These are phyloP conservation scores for Elongisporangium anandrum DNA, from an alignment of 352 stramenopile genomes.

Conservation along the genomic window DNA sequence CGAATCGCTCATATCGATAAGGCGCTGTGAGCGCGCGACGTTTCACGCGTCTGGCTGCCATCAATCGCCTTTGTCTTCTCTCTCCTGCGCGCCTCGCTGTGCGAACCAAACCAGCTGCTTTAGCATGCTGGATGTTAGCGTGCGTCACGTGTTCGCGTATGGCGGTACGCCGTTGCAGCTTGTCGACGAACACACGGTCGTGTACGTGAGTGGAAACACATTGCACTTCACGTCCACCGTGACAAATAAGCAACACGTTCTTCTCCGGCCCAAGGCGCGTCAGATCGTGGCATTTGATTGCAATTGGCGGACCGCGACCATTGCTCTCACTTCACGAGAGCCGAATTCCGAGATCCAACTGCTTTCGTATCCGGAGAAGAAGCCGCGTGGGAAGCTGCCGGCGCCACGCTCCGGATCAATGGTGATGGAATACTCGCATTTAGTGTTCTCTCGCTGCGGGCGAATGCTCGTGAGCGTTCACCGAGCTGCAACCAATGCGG, in stretches of 20 bases:
- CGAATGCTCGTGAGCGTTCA: slow-evolving; percentile 48
- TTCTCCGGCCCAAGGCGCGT: slow-evolving; percentile 46
- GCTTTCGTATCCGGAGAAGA: slow-evolving; percentile 79
- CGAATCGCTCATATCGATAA: background rate
- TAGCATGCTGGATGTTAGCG: slow-evolving; percentile 39
- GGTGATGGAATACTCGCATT: slow-evolving; percentile 56
- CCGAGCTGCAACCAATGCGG: slow-evolving; percentile 6
- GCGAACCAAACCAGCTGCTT: background rate
- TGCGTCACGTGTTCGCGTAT: slow-evolving; percentile 67
- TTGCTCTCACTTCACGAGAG: slow-evolving; percentile 53
- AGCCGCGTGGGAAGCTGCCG: slow-evolving; percentile 49
- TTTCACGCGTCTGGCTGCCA: background rate
- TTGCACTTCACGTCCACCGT: slow-evolving; percentile 68
- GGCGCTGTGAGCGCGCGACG: background rate
- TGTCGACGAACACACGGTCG: slow-evolving; percentile 64
- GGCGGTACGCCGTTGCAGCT: slow-evolving; percentile 47
- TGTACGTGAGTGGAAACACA: slow-evolving; percentile 51
- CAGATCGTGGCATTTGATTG: slow-evolving; percentile 60
- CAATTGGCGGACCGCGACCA: slow-evolving; percentile 48
- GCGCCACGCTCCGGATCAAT: background rate
- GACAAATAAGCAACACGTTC: slow-evolving; percentile 58
- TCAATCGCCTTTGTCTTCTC: background rate
- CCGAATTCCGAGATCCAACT: slow-evolving; percentile 50
- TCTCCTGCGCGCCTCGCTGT: background rate
- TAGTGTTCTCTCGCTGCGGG: slow-evolving; percentile 73